Conservation (phyloP, 2,329 filamentous ascomycete species). For the Aspergillus unguis region DNA sequence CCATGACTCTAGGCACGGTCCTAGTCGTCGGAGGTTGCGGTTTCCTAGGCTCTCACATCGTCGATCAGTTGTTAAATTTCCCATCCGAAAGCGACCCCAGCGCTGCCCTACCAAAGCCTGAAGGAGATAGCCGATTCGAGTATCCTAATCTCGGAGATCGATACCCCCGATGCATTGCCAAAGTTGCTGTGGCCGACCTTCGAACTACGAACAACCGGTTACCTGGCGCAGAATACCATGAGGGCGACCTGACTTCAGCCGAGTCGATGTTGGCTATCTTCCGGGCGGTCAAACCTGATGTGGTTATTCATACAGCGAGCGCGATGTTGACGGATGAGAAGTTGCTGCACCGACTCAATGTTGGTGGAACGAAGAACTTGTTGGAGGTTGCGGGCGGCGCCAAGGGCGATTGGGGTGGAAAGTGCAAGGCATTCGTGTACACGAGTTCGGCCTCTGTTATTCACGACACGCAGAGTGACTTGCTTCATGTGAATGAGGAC, state of each 20-base stretch:
- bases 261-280: slow-evolving; percentile 63
- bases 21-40: slow-evolving; percentile 80
- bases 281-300: slow-evolving; percentile 64
- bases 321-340: slow-evolving; percentile 59
- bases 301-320: slow-evolving; percentile 88
- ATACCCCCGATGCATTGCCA: slow-evolving; percentile 44
- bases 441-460: slow-evolving; percentile 87
- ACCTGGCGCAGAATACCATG: slow-evolving; percentile 63
- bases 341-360: slow-evolving; percentile 77
- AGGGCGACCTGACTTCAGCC: slow-evolving; percentile 72
- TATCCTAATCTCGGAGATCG: slow-evolving; percentile 38
- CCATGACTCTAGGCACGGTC: slow-evolving; percentile 61
- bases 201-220: slow-evolving; percentile 66
- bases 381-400: slow-evolving; percentile 65
- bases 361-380: slow-evolving; percentile 77
- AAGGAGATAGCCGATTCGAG: slow-evolving; percentile 35
- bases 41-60: slow-evolving; percentile 79
- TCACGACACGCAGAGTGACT: slow-evolving; percentile 73
- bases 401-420: slow-evolving; percentile 58
- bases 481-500: slow-evolving; percentile 79
- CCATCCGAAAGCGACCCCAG: slow-evolving; percentile 46
- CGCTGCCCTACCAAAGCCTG: slow-evolving; percentile 35
- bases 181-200: slow-evolving; percentile 70
- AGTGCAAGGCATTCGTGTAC: slow-evolving; percentile 74
- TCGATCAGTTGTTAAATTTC: slow-evolving; percentile 66